Conservation (phyloP, 306 rosid species). For the Mimosa bimucronata region DNA sequence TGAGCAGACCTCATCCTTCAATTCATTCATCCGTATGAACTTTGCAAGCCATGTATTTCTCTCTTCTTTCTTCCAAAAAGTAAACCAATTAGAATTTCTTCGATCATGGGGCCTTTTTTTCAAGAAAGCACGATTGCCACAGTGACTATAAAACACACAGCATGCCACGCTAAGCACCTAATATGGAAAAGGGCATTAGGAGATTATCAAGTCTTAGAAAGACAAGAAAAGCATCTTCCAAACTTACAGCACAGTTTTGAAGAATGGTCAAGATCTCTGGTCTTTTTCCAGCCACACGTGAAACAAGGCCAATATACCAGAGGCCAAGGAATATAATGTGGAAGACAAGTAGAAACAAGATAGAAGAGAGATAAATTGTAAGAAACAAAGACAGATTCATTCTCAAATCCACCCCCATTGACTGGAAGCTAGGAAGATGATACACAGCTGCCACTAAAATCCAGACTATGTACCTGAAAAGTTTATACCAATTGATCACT, state of each 20-base stretch:
- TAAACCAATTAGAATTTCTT: conserved; percentile 66
- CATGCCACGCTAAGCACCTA: conserved; percentile 98
- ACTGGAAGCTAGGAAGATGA: conserved; percentile 97
- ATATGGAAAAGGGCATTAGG: conserved; percentile 40
- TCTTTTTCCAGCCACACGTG: conserved; percentile 97
- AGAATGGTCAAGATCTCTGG: conserved; percentile 86
- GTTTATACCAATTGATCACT: conserved; percentile 34
- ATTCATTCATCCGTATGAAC: conserved; percentile 81
- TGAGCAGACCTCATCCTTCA: conserved; percentile 93
- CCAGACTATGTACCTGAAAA: conserved; percentile 90
- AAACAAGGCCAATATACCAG: conserved; percentile 94
- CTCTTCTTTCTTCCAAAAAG: conserved; percentile 87
- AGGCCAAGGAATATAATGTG: conserved; percentile 90
- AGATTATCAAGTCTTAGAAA: conserved; percentile 30
- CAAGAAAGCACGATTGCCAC: conserved; percentile 90
- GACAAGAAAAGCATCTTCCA: conserved; percentile 30
- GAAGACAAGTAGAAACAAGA: conserved; percentile 83
- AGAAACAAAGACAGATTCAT: conserved; percentile 92
- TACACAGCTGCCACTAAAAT: conserved; percentile 96
- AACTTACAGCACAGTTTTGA: conserved; percentile 95
- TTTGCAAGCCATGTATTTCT: conserved; percentile 88
- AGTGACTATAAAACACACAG: conserved; percentile 98
- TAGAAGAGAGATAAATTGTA: conserved; percentile 90
- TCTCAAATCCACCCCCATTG: conserved; percentile 98
- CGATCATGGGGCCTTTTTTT: conserved; percentile 60